Base-by-base conservation (phyloP, 176 grass and related monocot genomes). In the Lolium multiflorum region DNA sequence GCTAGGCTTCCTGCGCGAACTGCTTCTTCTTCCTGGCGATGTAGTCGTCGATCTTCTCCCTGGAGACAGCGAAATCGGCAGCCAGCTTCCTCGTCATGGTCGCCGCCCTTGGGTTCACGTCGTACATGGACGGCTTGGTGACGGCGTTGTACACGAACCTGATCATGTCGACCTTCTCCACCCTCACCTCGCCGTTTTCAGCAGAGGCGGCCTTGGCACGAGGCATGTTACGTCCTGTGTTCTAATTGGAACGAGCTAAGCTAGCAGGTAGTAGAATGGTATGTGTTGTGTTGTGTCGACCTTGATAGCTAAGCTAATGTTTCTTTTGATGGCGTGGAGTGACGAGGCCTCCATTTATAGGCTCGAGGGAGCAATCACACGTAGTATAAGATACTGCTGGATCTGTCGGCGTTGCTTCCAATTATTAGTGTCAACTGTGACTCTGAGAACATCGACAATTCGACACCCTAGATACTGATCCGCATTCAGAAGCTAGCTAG, bases 161-260 rank as follows among this genome's bases (percentile, higher is more conserved):
- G 18, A 90, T 90, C 84, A 48, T 83, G 47, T 90, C 89, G 57
- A 90, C 84, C 43, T 74, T 90, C 66, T 62, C 60, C 56, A 90
- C 89, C 80, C 74, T 74, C 37, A 90, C 84, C 47, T 39, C 80
- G 5, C 65, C 15, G 6, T 87, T 81, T 7, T 24, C 11, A 14
- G 48, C 0, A 83, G 17, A 9, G 38, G 77, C 0, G 85, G 77
- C 77, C 28, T 52, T 52, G 15, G 47, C 25, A 35, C 48, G 24
- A 76, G 73, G 48, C 73, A 76, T 76, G 22, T 6, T 12, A 64
- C 61, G 1, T 12, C 12, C 11, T 13, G 25, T 65, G 25, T 65
- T 65, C 62, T 35, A 35, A 35, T 31, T 65, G 62, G 1, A 63
- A 16, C 60, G 62, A 65, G 25, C 5, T 64, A 64, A 4, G 22